These are phyloP conservation scores for Cercis canadensis DNA, from an alignment of 306 rosid species.

Conservation along the genomic window DNA sequence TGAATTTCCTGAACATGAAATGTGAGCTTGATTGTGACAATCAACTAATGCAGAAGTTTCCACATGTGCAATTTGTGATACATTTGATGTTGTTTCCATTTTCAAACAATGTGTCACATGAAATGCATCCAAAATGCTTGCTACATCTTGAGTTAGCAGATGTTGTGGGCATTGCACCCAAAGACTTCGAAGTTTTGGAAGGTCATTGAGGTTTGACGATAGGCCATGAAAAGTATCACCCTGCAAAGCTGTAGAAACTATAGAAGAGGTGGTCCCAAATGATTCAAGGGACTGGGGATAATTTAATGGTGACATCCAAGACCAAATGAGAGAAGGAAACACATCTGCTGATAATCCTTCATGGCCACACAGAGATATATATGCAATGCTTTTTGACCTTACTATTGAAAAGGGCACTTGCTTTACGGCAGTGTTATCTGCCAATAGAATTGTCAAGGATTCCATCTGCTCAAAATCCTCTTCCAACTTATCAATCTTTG, in stretches of 20 bases:
- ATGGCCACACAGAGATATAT: conserved; percentile 32
- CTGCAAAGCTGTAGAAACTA: no score
- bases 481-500: not conserved
- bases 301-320: conserved; percentile 18
- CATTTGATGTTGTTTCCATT: not conserved
- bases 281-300: not conserved
- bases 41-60: no score
- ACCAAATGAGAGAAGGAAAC: conserved; percentile 11
- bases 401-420: conserved; percentile 6
- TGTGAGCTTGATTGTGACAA: no score
- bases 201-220: not conserved
- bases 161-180: not conserved
- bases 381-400: no score
- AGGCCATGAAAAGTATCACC: not conserved
- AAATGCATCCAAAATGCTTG: not conserved
- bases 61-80: not conserved
- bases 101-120: not conserved
- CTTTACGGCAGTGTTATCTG: conserved; percentile 37
- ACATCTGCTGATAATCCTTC: conserved; percentile 8
- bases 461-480: not conserved
- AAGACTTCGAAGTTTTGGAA: not conserved
- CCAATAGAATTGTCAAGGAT: not conserved
- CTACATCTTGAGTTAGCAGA: not conserved
- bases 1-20: not conserved
- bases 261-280: not conserved